Percentiles rank a stretch among this genome's conserved stretches.
phyloP scores from a whole-genome alignment of 2,329 filamentous ascomycete genomes.

The Magnaporthiopsis rhizophila region DNA sequence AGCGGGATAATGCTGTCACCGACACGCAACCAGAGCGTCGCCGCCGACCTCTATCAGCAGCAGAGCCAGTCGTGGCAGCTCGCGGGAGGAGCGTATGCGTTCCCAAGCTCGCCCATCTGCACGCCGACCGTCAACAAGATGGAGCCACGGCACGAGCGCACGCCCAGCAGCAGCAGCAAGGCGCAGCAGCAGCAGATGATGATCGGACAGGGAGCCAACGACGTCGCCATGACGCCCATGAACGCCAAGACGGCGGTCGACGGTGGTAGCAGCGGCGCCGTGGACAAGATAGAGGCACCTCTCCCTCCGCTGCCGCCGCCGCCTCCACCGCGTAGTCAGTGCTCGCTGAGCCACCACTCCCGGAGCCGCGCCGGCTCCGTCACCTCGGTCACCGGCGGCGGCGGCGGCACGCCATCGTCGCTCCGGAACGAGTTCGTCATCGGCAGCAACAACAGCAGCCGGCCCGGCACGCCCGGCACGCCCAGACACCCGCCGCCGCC shows the following conservation, averaged over 20 bases:
- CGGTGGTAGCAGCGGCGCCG: no score
- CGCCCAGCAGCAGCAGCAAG: no score
- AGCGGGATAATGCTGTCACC: conserved; percentile 3
- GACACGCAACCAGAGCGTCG: conserved; percentile 6
- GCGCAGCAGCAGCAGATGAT: no score
- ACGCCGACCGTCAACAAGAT: conserved; percentile 28
- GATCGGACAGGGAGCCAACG: no score
- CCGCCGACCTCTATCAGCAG: no score
- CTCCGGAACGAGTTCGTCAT: conserved; percentile 20
- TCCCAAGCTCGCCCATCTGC: conserved; percentile 31
- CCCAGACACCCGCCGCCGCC: conserved; percentile 13
- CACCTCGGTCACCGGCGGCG: background rate
- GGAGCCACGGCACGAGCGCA: conserved; percentile 23
- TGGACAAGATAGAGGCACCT: no score
- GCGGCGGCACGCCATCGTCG: conserved; percentile 12
- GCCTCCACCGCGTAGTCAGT: no score
- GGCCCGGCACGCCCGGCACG: conserved; percentile 10
- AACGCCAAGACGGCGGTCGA: no score
- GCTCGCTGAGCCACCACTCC: background rate
- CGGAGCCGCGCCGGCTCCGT: background rate
- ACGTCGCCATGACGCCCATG: no score
- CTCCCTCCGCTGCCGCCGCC: no score
- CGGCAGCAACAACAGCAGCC: conserved; percentile 10
- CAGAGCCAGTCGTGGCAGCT: no score
- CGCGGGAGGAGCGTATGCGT: conserved; percentile 13